phyloP scores from a whole-genome alignment of 2,329 filamentous ascomycete genomes.

The Paraphoma sp. region DNA sequence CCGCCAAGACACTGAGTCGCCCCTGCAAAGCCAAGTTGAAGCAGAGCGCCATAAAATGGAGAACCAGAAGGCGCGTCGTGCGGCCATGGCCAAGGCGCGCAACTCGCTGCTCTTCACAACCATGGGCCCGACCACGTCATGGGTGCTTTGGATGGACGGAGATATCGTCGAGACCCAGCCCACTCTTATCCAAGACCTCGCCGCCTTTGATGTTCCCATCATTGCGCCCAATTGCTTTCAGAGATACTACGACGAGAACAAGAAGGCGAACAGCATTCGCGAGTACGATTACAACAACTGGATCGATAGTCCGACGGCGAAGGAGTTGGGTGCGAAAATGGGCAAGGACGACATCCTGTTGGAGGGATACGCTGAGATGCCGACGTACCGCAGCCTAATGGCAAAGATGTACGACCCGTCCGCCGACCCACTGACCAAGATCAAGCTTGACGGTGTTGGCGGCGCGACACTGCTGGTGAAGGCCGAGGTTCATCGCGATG shows the following conservation, averaged over 20 bases:
- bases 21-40: constrained; percentile 81
- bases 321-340: constrained; percentile 79
- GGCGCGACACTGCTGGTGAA: constrained; percentile 93
- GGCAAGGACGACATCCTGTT: constrained; percentile 89
- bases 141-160: constrained; percentile 95
- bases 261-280: constrained; percentile 74
- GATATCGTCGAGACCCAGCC: constrained; percentile 90
- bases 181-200: constrained; percentile 88
- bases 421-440: constrained; percentile 63
- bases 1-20: constrained; percentile 90
- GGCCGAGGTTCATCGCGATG: constrained; percentile 94
- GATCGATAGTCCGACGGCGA: constrained; percentile 85
- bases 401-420: constrained; percentile 72
- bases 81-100: constrained; percentile 90
- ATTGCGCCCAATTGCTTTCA: constrained; percentile 97
- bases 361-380: constrained; percentile 91
- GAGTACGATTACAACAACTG: constrained; percentile 98
- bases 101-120: constrained; percentile 97
- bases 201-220: constrained; percentile 84
- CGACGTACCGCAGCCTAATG: constrained; percentile 92
- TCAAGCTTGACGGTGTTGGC: constrained; percentile 89
- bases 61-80: constrained; percentile 84
- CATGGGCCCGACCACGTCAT: constrained; percentile 85
- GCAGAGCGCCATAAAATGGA: constrained; percentile 88
- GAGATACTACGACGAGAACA: constrained; percentile 73